A percentile compares a stretch with the other conserved stretches of the same genome.
These are phyloP conservation scores for Globisporangium iwayamae DNA, from an alignment of 352 stramenopile genomes.

Conservation along the genomic window DNA sequence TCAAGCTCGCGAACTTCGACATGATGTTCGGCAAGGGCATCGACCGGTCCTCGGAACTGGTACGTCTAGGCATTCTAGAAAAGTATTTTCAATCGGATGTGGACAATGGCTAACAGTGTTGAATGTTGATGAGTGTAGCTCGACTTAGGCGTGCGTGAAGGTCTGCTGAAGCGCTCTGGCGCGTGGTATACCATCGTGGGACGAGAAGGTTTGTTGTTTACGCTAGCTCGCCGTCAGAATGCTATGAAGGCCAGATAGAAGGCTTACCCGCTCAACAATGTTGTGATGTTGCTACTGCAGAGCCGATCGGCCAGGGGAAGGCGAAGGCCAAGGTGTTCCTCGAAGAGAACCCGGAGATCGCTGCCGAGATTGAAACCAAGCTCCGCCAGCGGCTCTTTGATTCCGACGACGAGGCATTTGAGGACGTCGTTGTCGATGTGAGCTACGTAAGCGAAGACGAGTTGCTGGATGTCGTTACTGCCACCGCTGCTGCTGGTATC, in stretches of 20 bases:
- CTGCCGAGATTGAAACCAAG: constrained; percentile 65
- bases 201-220: constrained; percentile 41
- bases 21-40: constrained; percentile 98
- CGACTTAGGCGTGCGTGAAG: constrained; percentile 71
- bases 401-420: constrained; percentile 8
- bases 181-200: constrained; percentile 75
- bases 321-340: constrained; percentile 82
- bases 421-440: constrained; percentile 13
- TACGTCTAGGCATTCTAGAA: constrained; percentile 19
- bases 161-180: constrained; percentile 72
- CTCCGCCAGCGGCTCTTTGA: constrained; percentile 65
- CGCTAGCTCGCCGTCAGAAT: neutral
- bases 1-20: constrained; percentile 94
- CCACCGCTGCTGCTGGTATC: neutral
- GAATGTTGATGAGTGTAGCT: constrained; percentile 24
- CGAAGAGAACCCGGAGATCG: constrained; percentile 69
- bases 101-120: neutral
- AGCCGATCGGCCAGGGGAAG: constrained; percentile 82
- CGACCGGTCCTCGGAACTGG: constrained; percentile 84
- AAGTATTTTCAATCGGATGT: neutral
- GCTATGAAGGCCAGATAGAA: too few relatives aligned
- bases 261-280: neutral
- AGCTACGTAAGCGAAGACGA: constrained; percentile 9
- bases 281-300: constrained; percentile 23
- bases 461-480: neutral